A percentile compares a stretch with the other conserved stretches of the same genome.
Conservation (phyloP, 2,329 filamentous ascomycete species). For the Pezicula radicicola region DNA sequence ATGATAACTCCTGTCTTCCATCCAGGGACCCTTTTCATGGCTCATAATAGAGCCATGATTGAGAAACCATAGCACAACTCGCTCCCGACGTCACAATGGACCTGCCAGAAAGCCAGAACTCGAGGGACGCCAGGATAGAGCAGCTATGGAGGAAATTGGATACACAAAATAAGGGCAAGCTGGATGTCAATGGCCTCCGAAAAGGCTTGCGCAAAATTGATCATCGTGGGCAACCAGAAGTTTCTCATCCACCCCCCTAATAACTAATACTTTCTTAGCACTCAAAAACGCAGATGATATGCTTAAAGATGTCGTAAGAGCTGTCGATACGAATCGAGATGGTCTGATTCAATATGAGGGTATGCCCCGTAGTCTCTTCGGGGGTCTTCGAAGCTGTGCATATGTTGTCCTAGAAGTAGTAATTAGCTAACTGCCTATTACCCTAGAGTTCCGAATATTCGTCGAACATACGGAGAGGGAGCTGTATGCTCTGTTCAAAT, state of each 20-base stretch:
- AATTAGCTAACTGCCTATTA: conserved; percentile 1
- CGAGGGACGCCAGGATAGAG: conserved; percentile 78
- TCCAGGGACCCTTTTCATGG: conserved; percentile 8
- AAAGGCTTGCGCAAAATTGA: conserved; percentile 85
- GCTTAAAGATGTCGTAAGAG: conserved; percentile 74
- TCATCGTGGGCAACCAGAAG: conserved; percentile 64
- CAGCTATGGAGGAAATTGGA: conserved; percentile 83
- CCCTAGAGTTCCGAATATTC: conserved; percentile 81
- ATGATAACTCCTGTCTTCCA: conserved; percentile 15
- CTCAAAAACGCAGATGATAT: conserved; percentile 90
- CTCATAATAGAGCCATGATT: conserved; percentile 16
- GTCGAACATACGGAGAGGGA: conserved; percentile 85
- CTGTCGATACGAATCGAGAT: conserved; percentile 84
- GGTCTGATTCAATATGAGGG: conserved; percentile 89
- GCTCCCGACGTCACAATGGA: conserved; percentile 38
- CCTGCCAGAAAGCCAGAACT: conserved; percentile 72
- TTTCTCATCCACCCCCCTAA: conserved; percentile 4
- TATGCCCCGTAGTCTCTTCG: conserved; percentile 38
- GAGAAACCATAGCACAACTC: conserved; percentile 14
- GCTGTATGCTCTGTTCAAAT: conserved; percentile 76
- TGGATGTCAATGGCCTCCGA: conserved; percentile 82
- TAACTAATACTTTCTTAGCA: conserved; percentile 40
- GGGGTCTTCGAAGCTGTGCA: conserved; percentile 3
- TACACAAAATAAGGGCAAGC: conserved; percentile 69
- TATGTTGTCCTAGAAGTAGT: conserved; percentile 2